These are phyloP conservation scores for Pholiota microspora DNA, from an alignment of 768 basidiomycete genomes.

Conservation along the genomic window DNA sequence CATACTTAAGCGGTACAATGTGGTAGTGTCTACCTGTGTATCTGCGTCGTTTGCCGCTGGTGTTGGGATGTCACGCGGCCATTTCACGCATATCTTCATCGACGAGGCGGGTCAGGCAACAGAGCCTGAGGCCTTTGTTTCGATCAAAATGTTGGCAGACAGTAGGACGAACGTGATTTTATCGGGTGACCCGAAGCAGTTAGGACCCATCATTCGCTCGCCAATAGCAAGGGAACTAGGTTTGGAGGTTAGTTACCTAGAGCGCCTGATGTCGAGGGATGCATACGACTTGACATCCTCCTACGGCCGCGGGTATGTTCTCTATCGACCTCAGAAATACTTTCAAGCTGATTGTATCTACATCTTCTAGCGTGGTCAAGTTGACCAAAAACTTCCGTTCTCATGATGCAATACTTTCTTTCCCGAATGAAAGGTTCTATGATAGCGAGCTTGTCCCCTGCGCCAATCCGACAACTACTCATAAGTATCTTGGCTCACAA, in stretches of 20 bases:
- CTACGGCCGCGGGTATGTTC: slow-evolving; percentile 17
- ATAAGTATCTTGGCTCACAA: slow-evolving; percentile 35
- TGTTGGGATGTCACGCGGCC: slow-evolving; percentile 56
- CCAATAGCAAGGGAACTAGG: slow-evolving; percentile 53
- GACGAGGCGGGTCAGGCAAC: slow-evolving; percentile 76
- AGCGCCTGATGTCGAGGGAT: slow-evolving; percentile 52
- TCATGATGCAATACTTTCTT: slow-evolving; percentile 56
- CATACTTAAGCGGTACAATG: slow-evolving; percentile 40
- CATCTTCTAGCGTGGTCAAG: slow-evolving; percentile 50
- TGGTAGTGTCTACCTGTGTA: slow-evolving; percentile 65
- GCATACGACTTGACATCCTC: slow-evolving; percentile 34
- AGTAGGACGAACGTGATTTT: slow-evolving; percentile 55
- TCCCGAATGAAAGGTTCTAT: slow-evolving; percentile 64
- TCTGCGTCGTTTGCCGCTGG: slow-evolving; percentile 56
- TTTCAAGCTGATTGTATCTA: neutral
- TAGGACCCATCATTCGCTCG: slow-evolving; percentile 68
- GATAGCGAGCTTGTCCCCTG: slow-evolving; percentile 46
- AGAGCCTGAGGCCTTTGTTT: slow-evolving; percentile 64
- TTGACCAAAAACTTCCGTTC: slow-evolving; percentile 66
- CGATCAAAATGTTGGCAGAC: slow-evolving; percentile 59
- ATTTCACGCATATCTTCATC: slow-evolving; percentile 67
- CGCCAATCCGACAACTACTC: slow-evolving; percentile 39
- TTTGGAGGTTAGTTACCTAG: slow-evolving; percentile 58
- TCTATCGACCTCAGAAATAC: slow-evolving; percentile 3
- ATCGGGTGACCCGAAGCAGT: slow-evolving; percentile 70